Evolutionary conservation across 2,329 filamentous ascomycete species (phyloP), one percentile per base, ranked within the genome.

Genomic region (Didymella segeticola): DNA sequence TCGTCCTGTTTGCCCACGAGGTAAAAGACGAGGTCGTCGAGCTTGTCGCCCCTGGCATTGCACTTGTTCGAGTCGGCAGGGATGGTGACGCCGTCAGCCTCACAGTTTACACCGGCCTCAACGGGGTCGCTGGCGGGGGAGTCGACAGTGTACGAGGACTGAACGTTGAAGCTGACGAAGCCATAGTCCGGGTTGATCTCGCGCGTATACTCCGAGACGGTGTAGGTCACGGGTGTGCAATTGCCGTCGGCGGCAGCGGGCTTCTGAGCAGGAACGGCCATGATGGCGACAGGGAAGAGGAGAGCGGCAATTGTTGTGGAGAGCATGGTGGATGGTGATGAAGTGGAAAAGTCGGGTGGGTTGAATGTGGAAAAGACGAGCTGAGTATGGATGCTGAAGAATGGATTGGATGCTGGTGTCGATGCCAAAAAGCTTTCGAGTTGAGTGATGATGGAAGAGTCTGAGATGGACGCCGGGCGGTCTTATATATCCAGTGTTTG

Each of bases 171-270:
- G 51, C 54, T 46, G 41, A 73, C 53, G n/a, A 43, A 49, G 31
- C 56, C 55, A 20, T 43, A 49, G 22, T 39, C 39, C n/a, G 51
- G 19, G 12, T 61, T 60, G 10, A 49, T 60, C 12, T 49, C 47
- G 29, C 66, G 58, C 2, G 34, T 56, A 57, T 63, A 72, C 53
- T 64, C 43, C 8, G 62, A 57, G 19, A 73, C 53, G 22, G 62
- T 66, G 58, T 71, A 72, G 14, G 59, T 56, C 15, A 53, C 52
- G 1, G 70, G 70, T 9, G 52, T 27, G 45, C 69, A 72, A 19
- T 47, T 15, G 1, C 58, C 52, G 36, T 57, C 54, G 23, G 47
- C 51, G 10, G 58, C 53, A 22, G 29, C 22, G 14, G 36, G 29
- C 14, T 45, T 31, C 38, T 61, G 43, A 12, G 56, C 19, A 20